Conservation (phyloP, 1,284 basidiomycete genomes). For the Trichosporon ovoides region DNA sequence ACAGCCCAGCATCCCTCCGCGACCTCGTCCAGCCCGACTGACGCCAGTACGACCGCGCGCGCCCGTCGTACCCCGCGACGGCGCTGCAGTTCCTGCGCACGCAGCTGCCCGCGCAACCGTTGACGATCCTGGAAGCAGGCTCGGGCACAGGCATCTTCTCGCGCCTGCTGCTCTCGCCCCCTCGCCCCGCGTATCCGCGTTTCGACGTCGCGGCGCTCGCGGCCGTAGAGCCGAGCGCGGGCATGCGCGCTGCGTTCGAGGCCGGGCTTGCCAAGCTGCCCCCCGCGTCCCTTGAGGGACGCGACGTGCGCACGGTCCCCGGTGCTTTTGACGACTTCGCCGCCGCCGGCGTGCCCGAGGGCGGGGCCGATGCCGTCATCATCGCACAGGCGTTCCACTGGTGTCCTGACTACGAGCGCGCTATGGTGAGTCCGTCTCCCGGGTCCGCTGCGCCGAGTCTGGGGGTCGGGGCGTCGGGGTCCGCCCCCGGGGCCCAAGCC, state of each 20-base stretch:
- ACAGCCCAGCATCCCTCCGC: background rate
- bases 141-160: constrained; percentile 51
- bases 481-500: too few species aligned
- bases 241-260: constrained; percentile 47
- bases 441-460: too few species aligned
- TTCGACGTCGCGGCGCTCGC: constrained; percentile 39
- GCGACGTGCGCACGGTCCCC: constrained; percentile 25
- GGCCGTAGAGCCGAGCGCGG: constrained; percentile 48
- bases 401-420: constrained; percentile 45
- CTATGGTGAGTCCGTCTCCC: constrained; percentile 45
- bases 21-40: background rate
- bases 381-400: constrained; percentile 49
- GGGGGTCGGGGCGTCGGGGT: too few species aligned
- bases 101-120: background rate
- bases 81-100: constrained; percentile 38
- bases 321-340: constrained; percentile 48
- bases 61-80: constrained; percentile 48
- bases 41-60: constrained; percentile 45
- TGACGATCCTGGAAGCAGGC: constrained; percentile 42
- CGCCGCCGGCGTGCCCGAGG: constrained; percentile 25
- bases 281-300: constrained; percentile 3
- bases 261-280: constrained; percentile 22
- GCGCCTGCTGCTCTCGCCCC: constrained; percentile 43
- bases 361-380: constrained; percentile 42
- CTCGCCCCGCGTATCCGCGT: constrained; percentile 32